Base-by-base conservation (phyloP, 1,139 yeast genomes). In the Kodamaea fungicola region DNA sequence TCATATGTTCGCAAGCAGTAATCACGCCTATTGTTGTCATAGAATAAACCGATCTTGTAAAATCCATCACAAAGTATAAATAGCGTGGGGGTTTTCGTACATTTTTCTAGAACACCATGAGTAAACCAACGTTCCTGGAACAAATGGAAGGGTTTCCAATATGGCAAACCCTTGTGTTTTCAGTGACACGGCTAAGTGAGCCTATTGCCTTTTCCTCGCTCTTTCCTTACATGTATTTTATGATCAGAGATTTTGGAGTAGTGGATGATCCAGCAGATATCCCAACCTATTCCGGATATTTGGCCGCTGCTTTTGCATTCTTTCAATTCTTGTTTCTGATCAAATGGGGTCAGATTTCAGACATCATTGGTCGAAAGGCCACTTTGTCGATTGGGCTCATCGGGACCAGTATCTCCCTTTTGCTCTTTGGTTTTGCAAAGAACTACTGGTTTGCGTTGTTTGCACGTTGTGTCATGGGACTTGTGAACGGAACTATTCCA, bases 141-240 rank as follows among this genome's bases (percentile, higher is more conserved):
- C 41, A 34, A 12, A 16, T 34, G 32, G 29, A 47, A 29, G 79
- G 74, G 12, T 76, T 76, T 49, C 82, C 81, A 3, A 51, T 67
- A 40, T 59, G 71, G 50, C 84, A 79, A 52, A 61, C 79, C 55
- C 44, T 61, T 10, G 71, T 75, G 31, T 42, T 67, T 2, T 64
- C 74, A 28, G 43, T 69, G 12, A 69, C 77, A 42, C 59, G 84
- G 36, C 65, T 79, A 35, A 67, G 79, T 7, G 86, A 80, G 50
- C 85, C 86, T 1, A 66, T 80, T 25, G 75, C 84, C 2, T 78
- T 79, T 59, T 76, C 84, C 2, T 78, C 83, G 2, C 52, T 78
- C 25, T 78, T 80, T 54, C 85, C 86, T 2, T 80, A 80, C 51
- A 70, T 80, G 21, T 80, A 75, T 53, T 80, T 77, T 55, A 76